Conservation (phyloP, 2,329 filamentous ascomycete genomes). For the Fusarium torreyae region DNA sequence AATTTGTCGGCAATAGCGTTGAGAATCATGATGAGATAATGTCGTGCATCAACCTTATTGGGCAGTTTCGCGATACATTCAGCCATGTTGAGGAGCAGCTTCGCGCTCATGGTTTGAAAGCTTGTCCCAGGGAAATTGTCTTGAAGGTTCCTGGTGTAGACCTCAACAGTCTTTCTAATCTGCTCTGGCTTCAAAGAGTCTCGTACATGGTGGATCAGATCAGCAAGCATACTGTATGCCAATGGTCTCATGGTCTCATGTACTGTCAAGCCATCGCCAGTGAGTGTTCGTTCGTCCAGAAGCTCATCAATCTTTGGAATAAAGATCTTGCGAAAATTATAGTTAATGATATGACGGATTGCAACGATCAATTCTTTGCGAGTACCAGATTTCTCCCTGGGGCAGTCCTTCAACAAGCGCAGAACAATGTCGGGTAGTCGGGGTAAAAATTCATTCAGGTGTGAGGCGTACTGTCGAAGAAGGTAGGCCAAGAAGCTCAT, state of each 20-base stretch:
- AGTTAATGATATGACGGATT: constrained; percentile 98
- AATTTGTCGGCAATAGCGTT: constrained; percentile 99
- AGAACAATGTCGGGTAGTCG: constrained; percentile 92
- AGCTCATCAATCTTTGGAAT: constrained; percentile 94
- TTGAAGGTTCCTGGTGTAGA: constrained; percentile 96
- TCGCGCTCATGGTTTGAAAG: constrained; percentile 99
- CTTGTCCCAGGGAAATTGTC: constrained; percentile 97
- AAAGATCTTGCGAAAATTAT: constrained; percentile 97
- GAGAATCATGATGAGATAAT: constrained; percentile 96
- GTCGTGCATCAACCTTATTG: constrained; percentile 93
- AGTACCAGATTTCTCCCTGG: constrained; percentile 91
- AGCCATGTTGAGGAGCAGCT: constrained; percentile 96
- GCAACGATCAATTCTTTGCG: constrained; percentile 96
- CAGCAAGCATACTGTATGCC: constrained; percentile 98
- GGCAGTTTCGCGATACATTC: constrained; percentile 96
- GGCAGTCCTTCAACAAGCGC: constrained; percentile 91
- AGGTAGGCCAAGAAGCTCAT: constrained; percentile 99
- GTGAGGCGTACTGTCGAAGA: constrained; percentile 87
- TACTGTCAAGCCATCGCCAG: constrained; percentile 95
- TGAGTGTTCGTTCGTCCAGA: constrained; percentile 92
- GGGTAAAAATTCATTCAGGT: constrained; percentile 89
- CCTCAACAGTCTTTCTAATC: constrained; percentile 95
- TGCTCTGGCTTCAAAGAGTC: constrained; percentile 91
- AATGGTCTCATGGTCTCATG: constrained; percentile 96
- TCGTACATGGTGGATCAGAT: constrained; percentile 96